Percentiles rank a stretch among this genome's conserved stretches.
Evolutionary conservation across 495 filamentous ascomycete species (phyloP).

Genomic region (Diplogelasinospora grovesii): DNA sequence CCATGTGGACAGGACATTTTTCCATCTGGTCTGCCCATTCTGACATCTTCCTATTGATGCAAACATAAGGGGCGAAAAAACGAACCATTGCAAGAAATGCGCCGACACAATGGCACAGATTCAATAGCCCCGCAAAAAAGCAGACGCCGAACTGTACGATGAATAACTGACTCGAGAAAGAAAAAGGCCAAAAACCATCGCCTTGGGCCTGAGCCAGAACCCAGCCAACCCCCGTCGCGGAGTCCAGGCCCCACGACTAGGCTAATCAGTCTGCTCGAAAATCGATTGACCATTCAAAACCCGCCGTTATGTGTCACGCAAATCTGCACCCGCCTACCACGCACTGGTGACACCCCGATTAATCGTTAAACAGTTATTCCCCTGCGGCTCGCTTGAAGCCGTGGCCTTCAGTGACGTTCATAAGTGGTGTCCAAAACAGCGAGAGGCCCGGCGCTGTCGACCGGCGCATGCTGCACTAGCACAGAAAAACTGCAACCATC

Average conservation of each 20-base stretch:
- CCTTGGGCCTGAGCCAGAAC: not conserved
- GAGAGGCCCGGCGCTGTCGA: not conserved
- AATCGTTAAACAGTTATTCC: not conserved
- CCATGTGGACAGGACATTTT: not conserved
- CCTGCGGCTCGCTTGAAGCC: conserved; percentile 8
- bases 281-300: conserved; percentile 20
- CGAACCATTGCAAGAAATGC: not conserved
- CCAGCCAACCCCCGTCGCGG: not conserved
- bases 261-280: not conserved
- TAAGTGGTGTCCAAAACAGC: not conserved
- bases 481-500: too few species aligned
- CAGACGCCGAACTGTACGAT: not conserved
- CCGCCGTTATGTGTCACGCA: conserved; percentile 14
- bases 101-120: conserved; percentile 1
- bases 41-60: not conserved
- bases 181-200: not conserved
- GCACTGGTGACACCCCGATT: conserved; percentile 4
- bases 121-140: not conserved
- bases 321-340: conserved; percentile 7
- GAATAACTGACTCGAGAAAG: not conserved
- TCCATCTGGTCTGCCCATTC: conserved; percentile 1
- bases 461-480: not conserved
- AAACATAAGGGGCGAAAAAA: not conserved
- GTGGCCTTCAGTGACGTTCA: not conserved
- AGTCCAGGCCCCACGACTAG: not conserved